phyloP scores from a whole-genome alignment of 768 basidiomycete species.

The Pleurotus giganteus region DNA sequence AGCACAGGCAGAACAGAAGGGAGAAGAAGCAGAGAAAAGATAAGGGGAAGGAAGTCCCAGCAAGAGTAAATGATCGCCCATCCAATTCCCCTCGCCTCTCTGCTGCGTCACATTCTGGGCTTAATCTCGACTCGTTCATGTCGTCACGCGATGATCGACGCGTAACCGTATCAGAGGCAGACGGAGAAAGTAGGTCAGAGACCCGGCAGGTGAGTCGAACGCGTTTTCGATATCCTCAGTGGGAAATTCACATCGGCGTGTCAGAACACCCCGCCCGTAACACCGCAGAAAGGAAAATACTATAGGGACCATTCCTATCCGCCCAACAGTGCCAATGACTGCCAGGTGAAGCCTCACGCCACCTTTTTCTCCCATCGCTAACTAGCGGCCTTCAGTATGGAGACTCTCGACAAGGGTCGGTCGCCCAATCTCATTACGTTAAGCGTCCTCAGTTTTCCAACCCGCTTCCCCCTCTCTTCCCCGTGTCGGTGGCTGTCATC shows the following conservation, averaged over 20 bases:
- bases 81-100: slow-evolving; percentile 53
- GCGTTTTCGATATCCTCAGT: slow-evolving; percentile 16
- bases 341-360: neutral
- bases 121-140: slow-evolving; percentile 48
- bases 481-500: neutral
- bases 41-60: slow-evolving; percentile 46
- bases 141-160: slow-evolving; percentile 56
- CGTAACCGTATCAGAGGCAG: slow-evolving; percentile 29
- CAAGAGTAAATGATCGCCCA: slow-evolving; percentile 20
- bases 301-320: slow-evolving; percentile 46
- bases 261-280: slow-evolving; percentile 33
- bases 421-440: slow-evolving; percentile 3
- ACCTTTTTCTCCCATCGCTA: neutral
- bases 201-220: slow-evolving; percentile 40
- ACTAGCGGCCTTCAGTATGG: neutral
- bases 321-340: neutral
- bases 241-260: neutral
- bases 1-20: slow-evolving; percentile 56
- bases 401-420: neutral
- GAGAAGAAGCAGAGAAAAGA: slow-evolving; percentile 47
- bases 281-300: slow-evolving; percentile 60
- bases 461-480: neutral
- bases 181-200: slow-evolving; percentile 22
- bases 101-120: slow-evolving; percentile 42
- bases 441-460: slow-evolving; percentile 2